Base-by-base conservation (phyloP, 164 flowering plant genomes). In the Vitis rupestris region DNA sequence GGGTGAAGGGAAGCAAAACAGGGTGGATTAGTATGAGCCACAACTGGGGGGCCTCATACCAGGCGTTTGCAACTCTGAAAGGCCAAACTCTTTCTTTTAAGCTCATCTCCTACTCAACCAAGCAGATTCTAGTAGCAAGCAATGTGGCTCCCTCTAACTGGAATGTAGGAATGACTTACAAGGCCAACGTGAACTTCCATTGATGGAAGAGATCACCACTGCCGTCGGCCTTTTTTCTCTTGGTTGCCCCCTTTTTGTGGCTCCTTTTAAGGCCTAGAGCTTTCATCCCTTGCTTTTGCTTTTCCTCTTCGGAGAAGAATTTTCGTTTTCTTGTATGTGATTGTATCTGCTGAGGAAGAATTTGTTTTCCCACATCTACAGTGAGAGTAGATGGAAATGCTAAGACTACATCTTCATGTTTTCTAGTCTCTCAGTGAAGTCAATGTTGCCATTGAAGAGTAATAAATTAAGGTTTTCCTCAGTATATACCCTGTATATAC, bases 31-130 rank as follows among this genome's bases (percentile, higher is more conserved):
- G 77, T 72, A 84, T 87, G 89, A 87, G 85, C 82, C 97, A 87
- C 58, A 92, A 94, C 79, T 94, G 98, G 98, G 98, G 98, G 8
- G 97, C 97, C 61, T 90, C 98, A 1, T 94, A 87, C 65, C 95
- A 90, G 59, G 95, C 97, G 4, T 92, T 90, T 74, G 78, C 95
- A 2, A 72, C 81, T 0, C 82, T 94, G 1, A 81, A 78, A 7
- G 91, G 91, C n/a, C 97, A 94, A 75, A 8, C 90, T n/a, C 88
- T 94, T 16, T 90, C 97, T 3, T 92, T 94, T 83, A 87, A 63
- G 82, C 3, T 92, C 75, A 81, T 83, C 10, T 90, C 93, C 11
- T 83, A 80, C 79, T 78, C 92, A 3, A 74, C 88, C 23, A 82
- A 75, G 29, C 74, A 88, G 74, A 84, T 87, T 29, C 19, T 90